Conservation (phyloP, 2,329 filamentous ascomycete genomes). For the Pestalotiopsis sp. region DNA sequence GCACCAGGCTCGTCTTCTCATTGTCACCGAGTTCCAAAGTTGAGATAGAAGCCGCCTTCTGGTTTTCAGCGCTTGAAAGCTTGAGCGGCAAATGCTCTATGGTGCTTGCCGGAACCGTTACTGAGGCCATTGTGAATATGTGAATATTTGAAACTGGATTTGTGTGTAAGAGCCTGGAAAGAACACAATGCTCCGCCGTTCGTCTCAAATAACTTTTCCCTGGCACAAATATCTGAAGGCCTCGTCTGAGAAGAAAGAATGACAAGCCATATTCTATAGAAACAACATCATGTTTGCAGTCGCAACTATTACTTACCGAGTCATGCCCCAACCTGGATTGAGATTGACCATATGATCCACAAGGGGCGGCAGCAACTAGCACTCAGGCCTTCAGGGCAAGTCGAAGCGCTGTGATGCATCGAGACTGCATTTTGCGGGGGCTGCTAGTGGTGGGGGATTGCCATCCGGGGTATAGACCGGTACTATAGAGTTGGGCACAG, state of each 20-base stretch:
- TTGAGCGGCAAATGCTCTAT: neutral
- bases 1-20: conserved; percentile 38
- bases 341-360: neutral
- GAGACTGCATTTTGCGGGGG: neutral
- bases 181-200: neutral
- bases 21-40: neutral
- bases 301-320: neutral
- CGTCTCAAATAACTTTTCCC: neutral
- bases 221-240: neutral
- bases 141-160: neutral
- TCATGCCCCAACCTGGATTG: neutral
- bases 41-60: neutral
- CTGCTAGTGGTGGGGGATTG: neutral
- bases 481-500: neutral
- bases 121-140: neutral
- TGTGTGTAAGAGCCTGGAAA: neutral
- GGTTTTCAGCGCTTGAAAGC: neutral
- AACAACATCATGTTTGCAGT: neutral
- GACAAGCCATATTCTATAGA: neutral
- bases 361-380: neutral
- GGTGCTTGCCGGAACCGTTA: neutral
- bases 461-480: neutral
- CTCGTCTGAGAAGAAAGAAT: neutral
- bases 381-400: neutral
- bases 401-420: neutral